Evolutionary conservation across 345 rosid genomes (phyloP).

Genomic region (Mallotus nudiflorus): DNA sequence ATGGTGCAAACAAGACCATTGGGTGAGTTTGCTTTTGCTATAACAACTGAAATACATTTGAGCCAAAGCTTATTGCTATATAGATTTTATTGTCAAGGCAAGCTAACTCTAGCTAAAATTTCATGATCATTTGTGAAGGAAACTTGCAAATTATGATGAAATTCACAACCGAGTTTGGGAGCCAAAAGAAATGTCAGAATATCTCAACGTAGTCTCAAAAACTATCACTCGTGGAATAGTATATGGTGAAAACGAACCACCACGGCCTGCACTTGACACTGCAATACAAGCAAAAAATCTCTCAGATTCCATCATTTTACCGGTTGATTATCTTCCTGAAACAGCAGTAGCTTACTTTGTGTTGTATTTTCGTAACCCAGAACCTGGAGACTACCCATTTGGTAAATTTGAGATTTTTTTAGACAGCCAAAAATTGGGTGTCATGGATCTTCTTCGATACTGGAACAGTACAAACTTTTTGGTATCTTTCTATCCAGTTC

Average conservation of each 20-base stretch:
- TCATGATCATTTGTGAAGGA: not conserved
- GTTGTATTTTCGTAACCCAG: not conserved
- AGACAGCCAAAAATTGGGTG: not conserved
- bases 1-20: not conserved
- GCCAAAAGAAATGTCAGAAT: not conserved
- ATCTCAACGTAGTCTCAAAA: not conserved
- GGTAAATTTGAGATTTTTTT: not conserved
- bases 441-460: not conserved
- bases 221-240: not conserved
- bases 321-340: not conserved
- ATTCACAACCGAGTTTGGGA: not conserved
- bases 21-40: not conserved
- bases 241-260: not conserved
- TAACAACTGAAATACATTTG: too few species aligned
- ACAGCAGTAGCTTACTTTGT: constrained; percentile 2
- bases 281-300: constrained; percentile 19
- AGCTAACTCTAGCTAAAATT: too few species aligned
- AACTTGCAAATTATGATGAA: not conserved
- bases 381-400: not conserved
- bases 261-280: not conserved
- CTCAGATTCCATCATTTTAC: constrained; percentile 16
- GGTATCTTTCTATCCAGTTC: not conserved
- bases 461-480: not conserved
- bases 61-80: too few species aligned
- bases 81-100: too few species aligned